phyloP scores from a whole-genome alignment of 345 rosid genomes.

The Eucalyptus caleyi region DNA sequence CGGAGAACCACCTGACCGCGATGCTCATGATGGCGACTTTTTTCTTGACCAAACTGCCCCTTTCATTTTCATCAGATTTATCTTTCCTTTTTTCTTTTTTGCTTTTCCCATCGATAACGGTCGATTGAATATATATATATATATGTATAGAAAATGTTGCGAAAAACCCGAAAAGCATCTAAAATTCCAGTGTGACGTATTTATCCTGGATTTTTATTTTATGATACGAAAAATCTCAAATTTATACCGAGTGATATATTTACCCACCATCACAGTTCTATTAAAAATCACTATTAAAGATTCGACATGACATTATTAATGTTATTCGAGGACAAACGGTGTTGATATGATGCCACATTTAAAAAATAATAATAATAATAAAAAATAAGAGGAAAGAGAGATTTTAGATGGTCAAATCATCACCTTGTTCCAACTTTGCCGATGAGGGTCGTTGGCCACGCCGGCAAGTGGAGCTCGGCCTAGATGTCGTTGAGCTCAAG shows the following conservation, averaged over 20 bases:
- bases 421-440: background rate
- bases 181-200: background rate
- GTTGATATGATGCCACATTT: background rate
- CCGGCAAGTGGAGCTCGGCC: background rate
- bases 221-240: background rate
- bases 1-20: slow-evolving; percentile 19
- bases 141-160: background rate
- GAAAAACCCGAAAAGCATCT: background rate
- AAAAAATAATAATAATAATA: background rate
- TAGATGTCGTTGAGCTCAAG: background rate
- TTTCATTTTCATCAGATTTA: background rate
- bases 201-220: background rate
- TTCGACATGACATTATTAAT: background rate
- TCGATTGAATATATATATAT: background rate
- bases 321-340: fast-evolving
- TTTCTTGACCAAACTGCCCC: slow-evolving; percentile 1
- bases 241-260: background rate
- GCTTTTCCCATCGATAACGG: background rate
- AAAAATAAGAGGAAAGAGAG: background rate
- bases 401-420: background rate
- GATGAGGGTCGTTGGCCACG: background rate
- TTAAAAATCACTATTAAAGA: fast-evolving
- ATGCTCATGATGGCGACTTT: slow-evolving; percentile 6
- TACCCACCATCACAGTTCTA: fast-evolving
- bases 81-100: background rate